Percentiles rank a stretch among this genome's conserved stretches.
phyloP scores from a whole-genome alignment of 2,329 filamentous ascomycete genomes.

The Orbilia brochopaga region DNA sequence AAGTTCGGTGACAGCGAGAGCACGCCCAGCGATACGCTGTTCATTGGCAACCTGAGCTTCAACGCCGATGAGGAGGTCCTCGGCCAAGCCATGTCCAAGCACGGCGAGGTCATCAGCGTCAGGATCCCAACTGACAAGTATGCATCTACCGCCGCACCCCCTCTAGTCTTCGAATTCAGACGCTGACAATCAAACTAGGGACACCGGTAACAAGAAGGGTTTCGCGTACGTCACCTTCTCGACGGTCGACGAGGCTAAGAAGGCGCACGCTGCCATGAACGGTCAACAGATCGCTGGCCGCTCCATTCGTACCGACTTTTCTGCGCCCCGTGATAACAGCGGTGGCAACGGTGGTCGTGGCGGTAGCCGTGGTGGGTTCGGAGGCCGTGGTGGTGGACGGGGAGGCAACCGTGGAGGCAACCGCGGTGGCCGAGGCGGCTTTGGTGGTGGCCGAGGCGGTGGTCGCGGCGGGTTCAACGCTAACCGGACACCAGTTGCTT shows the following conservation, averaged over 20 bases:
- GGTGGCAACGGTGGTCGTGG: constrained; percentile 62
- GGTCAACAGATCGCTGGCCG: constrained; percentile 76
- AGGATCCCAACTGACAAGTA: constrained; percentile 84
- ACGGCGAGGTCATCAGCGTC: constrained; percentile 75
- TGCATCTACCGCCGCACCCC: constrained; percentile 56
- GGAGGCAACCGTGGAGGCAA: constrained; percentile 60
- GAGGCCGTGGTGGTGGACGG: constrained; percentile 57
- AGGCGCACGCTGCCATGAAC: constrained; percentile 72
- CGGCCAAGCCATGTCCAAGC: constrained; percentile 73
- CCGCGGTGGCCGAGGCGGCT: constrained; percentile 59
- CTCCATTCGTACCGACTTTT: constrained; percentile 81
- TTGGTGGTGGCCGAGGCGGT: constrained; percentile 53
- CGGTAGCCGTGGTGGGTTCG: constrained; percentile 58
- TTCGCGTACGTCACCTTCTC: constrained; percentile 89
- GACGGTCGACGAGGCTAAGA: constrained; percentile 80
- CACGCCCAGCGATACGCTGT: constrained; percentile 83
- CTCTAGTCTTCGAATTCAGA: background rate
- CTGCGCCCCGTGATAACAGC: constrained; percentile 69
- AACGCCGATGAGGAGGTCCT: constrained; percentile 78
- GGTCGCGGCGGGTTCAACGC: constrained; percentile 61
- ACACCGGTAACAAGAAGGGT: constrained; percentile 83
- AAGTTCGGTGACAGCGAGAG: constrained; percentile 80
- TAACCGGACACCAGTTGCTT: constrained; percentile 56
- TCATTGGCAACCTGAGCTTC: constrained; percentile 90
- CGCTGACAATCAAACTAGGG: constrained; percentile 62